phyloP scores from a whole-genome alignment of 1,139 yeast species.

The Zygosaccharomyces pseudobailii region DNA sequence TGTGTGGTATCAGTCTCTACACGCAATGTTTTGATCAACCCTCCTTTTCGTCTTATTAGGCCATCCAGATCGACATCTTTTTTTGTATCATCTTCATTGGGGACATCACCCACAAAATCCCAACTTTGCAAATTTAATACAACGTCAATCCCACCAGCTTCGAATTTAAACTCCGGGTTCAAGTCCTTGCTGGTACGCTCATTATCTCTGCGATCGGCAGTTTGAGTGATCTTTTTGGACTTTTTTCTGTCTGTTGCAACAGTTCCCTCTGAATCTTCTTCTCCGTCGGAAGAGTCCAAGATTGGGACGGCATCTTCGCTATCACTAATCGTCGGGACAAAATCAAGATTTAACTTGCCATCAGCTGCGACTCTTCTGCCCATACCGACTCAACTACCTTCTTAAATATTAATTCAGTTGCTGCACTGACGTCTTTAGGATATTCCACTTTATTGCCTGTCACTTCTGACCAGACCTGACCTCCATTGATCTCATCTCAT shows the following conservation, averaged over 20 bases:
- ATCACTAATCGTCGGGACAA: slow-evolving; percentile 72
- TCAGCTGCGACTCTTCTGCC: slow-evolving; percentile 3
- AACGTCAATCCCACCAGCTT: slow-evolving; percentile 53
- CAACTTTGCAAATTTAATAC: slow-evolving; percentile 62
- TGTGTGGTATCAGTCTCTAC: slow-evolving; percentile 37
- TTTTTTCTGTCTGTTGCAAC: slow-evolving; percentile 3
- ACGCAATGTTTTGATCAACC: slow-evolving; percentile 54
- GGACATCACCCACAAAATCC: slow-evolving; percentile 61
- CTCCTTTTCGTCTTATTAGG: slow-evolving; percentile 78
- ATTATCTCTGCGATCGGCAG: slow-evolving; percentile 30
- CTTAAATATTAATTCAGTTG: too few relatives aligned
- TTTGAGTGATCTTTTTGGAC: slow-evolving; percentile 11
- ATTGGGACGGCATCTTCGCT: slow-evolving; percentile 58
- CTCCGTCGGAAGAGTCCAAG: slow-evolving; percentile 49
- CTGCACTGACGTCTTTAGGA: too few relatives aligned
- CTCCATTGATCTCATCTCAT: slow-evolving; percentile 24
- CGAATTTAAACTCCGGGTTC: slow-evolving; percentile 67
- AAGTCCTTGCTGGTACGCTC: slow-evolving; percentile 49
- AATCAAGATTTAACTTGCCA: slow-evolving; percentile 36
- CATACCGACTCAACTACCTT: not conserved
- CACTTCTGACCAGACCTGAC: slow-evolving; percentile 11
- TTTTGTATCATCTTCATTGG: slow-evolving; percentile 32
- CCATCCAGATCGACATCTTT: slow-evolving; percentile 83
- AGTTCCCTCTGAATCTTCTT: slow-evolving; percentile 17
- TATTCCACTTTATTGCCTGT: not conserved